Evolutionary conservation across 345 rosid genomes (phyloP).

Genomic region (Cardamine resedifolia): DNA sequence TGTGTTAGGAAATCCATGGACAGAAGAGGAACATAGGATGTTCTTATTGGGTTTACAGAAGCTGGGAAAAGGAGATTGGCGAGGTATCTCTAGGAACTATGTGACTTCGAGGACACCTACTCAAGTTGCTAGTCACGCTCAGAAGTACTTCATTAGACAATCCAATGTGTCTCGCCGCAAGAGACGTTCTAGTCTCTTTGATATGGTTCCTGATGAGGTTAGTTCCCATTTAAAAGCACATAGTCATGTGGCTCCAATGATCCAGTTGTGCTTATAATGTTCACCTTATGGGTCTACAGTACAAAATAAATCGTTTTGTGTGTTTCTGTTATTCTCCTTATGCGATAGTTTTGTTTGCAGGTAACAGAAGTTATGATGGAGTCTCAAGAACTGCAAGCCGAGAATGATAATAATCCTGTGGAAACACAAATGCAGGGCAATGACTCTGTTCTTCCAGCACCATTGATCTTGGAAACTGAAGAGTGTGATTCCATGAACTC

Average conservation of each 20-base stretch:
- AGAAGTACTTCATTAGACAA: constrained; percentile 86
- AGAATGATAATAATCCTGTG: constrained; percentile 26
- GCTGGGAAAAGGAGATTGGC: constrained; percentile 97
- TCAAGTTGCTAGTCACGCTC: constrained; percentile 97
- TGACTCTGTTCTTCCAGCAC: constrained; percentile 43
- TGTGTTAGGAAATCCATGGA: constrained; percentile 76
- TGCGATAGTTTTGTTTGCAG: background rate
- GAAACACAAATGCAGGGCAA: constrained; percentile 46
- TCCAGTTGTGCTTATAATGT: background rate
- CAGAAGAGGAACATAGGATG: constrained; percentile 91
- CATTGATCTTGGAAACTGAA: constrained; percentile 58
- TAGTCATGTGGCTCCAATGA: background rate
- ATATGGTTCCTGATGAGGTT: constrained; percentile 77
- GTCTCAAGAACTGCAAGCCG: constrained; percentile 52
- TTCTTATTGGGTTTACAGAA: constrained; percentile 80
- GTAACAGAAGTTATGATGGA: constrained; percentile 46
- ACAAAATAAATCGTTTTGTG: background rate
- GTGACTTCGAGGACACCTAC: constrained; percentile 87
- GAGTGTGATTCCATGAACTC: constrained; percentile 91
- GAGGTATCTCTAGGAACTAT: constrained; percentile 85
- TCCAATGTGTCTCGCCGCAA: constrained; percentile 70
- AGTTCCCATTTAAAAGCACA: constrained; percentile 22
- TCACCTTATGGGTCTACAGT: background rate
- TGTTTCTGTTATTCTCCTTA: background rate
- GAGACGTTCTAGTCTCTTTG: constrained; percentile 97